These are phyloP conservation scores for Mortierella sp. DNA, from an alignment of 371 early-diverging fungal genomes.

Conservation along the genomic window DNA sequence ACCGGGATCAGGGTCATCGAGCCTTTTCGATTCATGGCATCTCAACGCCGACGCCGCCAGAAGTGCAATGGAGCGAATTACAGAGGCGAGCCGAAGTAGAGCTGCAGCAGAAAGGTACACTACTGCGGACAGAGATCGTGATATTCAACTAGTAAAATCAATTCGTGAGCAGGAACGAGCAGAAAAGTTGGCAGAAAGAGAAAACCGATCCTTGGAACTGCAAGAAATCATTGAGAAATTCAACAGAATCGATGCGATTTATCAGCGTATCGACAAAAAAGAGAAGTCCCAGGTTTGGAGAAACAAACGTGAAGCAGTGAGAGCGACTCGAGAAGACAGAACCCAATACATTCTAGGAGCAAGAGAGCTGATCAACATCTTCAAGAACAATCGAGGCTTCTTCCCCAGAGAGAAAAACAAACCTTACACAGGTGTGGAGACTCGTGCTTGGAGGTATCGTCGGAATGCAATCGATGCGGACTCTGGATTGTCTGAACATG, in stretches of 20 bases:
- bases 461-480: constrained; percentile 25
- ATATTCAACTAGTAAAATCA: constrained; percentile 24
- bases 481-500: constrained; percentile 41
- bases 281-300: constrained; percentile 41
- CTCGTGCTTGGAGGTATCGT: constrained; percentile 42
- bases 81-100: constrained; percentile 28
- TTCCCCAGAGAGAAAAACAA: constrained; percentile 62
- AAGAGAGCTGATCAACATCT: constrained; percentile 63
- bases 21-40: not conserved
- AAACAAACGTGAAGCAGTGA: constrained; percentile 43
- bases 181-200: constrained; percentile 24
- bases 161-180: constrained; percentile 43
- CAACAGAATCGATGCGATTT: constrained; percentile 54
- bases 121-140: constrained; percentile 41
- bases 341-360: constrained; percentile 67
- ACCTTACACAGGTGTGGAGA: constrained; percentile 44
- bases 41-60: constrained; percentile 22
- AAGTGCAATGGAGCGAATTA: constrained; percentile 39
- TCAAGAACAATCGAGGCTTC: constrained; percentile 66
- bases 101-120: constrained; percentile 36
- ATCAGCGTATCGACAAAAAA: constrained; percentile 41
- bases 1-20: not conserved
- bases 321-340: constrained; percentile 50
- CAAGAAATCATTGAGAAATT: constrained; percentile 55
- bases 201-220: constrained; percentile 13